Percentiles rank a stretch among this genome's conserved stretches.
Evolutionary conservation across 495 filamentous ascomycete genomes (phyloP).

Genomic region (Xylaria telfairii): DNA sequence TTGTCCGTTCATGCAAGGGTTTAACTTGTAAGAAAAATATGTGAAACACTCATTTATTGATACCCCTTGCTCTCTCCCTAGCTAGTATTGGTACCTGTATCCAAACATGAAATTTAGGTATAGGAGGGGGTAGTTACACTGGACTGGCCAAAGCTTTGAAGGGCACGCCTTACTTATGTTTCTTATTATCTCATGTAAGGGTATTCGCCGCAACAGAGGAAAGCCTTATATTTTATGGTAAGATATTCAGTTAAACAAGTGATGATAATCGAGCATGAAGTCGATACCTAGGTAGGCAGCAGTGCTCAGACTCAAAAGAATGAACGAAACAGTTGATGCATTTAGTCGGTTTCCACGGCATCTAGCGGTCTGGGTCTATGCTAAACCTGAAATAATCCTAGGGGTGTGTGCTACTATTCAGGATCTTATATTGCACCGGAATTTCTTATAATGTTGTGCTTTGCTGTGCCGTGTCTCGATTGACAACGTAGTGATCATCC

Average conservation of each 20-base stretch:
- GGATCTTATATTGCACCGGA: neutral
- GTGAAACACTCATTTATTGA: neutral
- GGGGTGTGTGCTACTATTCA: neutral
- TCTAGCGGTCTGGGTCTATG: constrained; percentile 5
- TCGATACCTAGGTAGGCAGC: neutral
- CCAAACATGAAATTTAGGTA: constrained; percentile 1
- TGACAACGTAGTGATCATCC: constrained; percentile 4
- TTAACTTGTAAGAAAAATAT: neutral
- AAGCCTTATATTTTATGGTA: neutral
- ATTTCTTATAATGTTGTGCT: constrained; percentile 9
- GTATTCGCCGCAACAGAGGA: neutral
- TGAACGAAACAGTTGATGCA: no score
- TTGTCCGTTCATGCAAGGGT: constrained; percentile 17
- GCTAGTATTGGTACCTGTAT: neutral
- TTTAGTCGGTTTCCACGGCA: neutral
- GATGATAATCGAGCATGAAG: neutral
- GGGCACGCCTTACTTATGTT: neutral
- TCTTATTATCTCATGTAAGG: neutral
- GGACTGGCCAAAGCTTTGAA: neutral
- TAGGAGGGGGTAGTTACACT: neutral
- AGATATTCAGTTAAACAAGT: neutral
- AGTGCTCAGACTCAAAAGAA: neutral
- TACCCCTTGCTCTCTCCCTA: neutral
- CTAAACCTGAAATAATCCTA: neutral
- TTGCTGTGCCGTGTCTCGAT: neutral